Percentiles rank a stretch among this genome's conserved stretches.
Conservation (phyloP, 2,329 filamentous ascomycete genomes). For the Nemania sp. region DNA sequence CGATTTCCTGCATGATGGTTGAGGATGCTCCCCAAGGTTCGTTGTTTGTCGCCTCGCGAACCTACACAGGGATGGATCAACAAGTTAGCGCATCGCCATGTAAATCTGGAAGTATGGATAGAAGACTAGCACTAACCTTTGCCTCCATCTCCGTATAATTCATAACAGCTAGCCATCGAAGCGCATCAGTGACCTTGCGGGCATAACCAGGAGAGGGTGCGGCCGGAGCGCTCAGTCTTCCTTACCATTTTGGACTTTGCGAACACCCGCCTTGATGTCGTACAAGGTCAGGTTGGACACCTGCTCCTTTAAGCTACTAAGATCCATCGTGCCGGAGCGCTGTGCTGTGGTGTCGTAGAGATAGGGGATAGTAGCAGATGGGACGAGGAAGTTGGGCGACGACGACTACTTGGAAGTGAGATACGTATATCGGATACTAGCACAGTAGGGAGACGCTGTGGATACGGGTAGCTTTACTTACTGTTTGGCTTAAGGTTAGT, state of each 20-base stretch:
- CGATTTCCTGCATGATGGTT: conserved; percentile 95
- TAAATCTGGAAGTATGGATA: background rate
- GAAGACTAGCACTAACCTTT: conserved; percentile 62
- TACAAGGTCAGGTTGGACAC: conserved; percentile 94
- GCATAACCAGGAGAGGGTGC: background rate
- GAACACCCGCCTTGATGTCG: conserved; percentile 93
- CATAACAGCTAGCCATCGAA: conserved; percentile 81
- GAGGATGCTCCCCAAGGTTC: conserved; percentile 94
- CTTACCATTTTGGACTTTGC: conserved; percentile 95
- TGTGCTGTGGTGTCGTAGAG: conserved; percentile 27
- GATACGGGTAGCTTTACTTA: conserved; percentile 36
- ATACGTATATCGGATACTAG: conserved; percentile 13
- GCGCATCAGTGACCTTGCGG: conserved; percentile 32
- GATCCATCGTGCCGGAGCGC: conserved; percentile 73
- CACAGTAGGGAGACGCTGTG: conserved; percentile 15
- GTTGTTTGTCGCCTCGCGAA: conserved; percentile 98
- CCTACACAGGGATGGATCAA: conserved; percentile 65
- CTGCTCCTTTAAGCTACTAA: conserved; percentile 84
- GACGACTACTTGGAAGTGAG: conserved; percentile 15
- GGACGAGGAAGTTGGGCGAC: conserved; percentile 25
- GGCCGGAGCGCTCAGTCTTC: background rate
- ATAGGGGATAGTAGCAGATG: conserved; percentile 12
- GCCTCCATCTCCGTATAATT: conserved; percentile 96
- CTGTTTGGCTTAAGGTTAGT: no score
- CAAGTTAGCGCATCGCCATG: conserved; percentile 22